A percentile compares a stretch with the other conserved stretches of the same genome.
Evolutionary conservation across 78 protist species (phyloP).

Genomic region (Isochrysis galbana): DNA sequence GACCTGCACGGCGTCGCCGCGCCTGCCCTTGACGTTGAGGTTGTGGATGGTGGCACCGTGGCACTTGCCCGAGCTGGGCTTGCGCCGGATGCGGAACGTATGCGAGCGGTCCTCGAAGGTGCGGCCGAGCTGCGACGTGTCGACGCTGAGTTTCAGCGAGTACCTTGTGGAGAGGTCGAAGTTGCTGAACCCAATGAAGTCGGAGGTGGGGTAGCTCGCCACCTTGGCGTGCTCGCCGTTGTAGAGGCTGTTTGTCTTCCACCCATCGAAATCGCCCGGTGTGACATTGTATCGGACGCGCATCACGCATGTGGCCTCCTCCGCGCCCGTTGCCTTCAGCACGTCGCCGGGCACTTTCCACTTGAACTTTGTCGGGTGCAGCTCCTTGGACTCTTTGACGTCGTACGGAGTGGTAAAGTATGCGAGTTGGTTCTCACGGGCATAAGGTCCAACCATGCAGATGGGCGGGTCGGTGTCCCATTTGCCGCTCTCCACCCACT

Average conservation of each 20-base stretch:
- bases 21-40: constrained; percentile 79
- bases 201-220: constrained; percentile 60
- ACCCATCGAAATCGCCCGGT: constrained; percentile 51
- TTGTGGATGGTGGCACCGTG: constrained; percentile 90
- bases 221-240: constrained; percentile 45
- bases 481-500: neutral
- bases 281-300: constrained; percentile 89
- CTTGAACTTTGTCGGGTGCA: constrained; percentile 51
- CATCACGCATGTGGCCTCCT: constrained; percentile 56
- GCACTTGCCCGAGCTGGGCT: constrained; percentile 78
- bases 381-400: constrained; percentile 77
- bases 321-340: neutral
- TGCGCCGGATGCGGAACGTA: constrained; percentile 65
- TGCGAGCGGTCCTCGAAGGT: constrained; percentile 93
- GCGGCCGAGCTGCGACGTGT: constrained; percentile 84
- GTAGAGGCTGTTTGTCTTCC: constrained; percentile 52
- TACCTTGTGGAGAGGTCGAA: neutral
- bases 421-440: constrained; percentile 86
- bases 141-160: constrained; percentile 63
- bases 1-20: constrained; percentile 89
- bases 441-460: constrained; percentile 62
- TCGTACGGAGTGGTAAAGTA: constrained; percentile 65
- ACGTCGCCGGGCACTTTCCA: constrained; percentile 62
- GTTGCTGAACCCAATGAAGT: neutral
- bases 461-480: constrained; percentile 63